phyloP scores from a whole-genome alignment of 805 yeast species.

The Hermanozyma aechmeae region DNA sequence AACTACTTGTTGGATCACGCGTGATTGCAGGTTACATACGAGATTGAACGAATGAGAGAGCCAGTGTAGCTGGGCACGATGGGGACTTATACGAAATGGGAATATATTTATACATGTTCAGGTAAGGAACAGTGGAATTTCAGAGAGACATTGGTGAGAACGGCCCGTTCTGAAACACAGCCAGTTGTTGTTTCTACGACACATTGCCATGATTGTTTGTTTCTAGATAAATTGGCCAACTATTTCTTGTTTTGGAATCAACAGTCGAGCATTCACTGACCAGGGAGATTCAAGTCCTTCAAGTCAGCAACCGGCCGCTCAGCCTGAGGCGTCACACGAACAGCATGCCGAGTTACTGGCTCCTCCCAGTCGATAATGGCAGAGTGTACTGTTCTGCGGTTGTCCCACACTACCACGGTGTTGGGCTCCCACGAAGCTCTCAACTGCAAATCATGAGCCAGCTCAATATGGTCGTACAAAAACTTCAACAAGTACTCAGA shows the following conservation, averaged over 20 bases:
- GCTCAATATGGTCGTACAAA: constrained; percentile 26
- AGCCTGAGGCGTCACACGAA: constrained; percentile 64
- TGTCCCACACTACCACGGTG: constrained; percentile 28
- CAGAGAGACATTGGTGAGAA: no score
- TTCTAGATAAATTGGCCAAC: not conserved
- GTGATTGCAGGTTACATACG: constrained; percentile 9
- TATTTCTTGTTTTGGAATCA: constrained; percentile 1
- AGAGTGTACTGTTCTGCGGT: constrained; percentile 24
- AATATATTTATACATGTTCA: not conserved
- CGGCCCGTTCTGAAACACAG: no score
- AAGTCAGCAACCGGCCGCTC: constrained; percentile 54
- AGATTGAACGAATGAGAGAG: no score
- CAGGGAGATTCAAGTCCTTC: constrained; percentile 8
- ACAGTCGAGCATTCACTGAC: not conserved
- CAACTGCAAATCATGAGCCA: constrained; percentile 52
- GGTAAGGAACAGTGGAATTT: no score
- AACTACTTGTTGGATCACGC: constrained; percentile 73
- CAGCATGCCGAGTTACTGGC: constrained; percentile 53
- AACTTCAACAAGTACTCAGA: constrained; percentile 20
- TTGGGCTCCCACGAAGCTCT: constrained; percentile 44
- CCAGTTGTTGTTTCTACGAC: no score
- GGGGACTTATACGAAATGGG: not conserved
- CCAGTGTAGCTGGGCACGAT: not conserved
- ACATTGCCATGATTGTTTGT: no score
- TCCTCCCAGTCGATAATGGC: constrained; percentile 28